phyloP scores from a whole-genome alignment of 1,139 yeast species.

The Blastobotrys aristatus region DNA sequence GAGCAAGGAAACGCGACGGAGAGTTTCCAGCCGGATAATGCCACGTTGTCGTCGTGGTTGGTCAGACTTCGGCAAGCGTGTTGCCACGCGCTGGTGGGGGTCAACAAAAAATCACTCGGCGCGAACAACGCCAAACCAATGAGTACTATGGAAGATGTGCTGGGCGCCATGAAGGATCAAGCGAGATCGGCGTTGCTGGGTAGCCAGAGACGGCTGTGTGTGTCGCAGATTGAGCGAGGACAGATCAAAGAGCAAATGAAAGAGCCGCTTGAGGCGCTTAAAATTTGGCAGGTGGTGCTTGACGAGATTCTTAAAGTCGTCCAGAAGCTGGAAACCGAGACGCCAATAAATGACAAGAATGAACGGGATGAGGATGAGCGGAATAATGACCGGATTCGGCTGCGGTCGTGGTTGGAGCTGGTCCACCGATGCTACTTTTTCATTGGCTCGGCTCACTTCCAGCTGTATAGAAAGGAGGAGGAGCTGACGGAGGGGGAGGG shows the following conservation, averaged over 20 bases:
- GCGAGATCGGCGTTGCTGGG: constrained; percentile 48
- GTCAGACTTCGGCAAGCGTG: constrained; percentile 69
- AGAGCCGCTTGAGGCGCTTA: constrained; percentile 47
- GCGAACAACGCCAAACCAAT: constrained; percentile 22
- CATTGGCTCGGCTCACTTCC: constrained; percentile 76
- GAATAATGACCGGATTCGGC: constrained; percentile 3
- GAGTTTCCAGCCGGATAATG: constrained; percentile 17
- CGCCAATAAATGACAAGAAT: constrained; percentile 16
- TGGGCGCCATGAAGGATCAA: constrained; percentile 54
- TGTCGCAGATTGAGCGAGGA: constrained; percentile 49
- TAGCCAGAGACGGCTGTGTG: constrained; percentile 46
- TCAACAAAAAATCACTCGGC: constrained; percentile 31
- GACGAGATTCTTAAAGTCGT: constrained; percentile 36
- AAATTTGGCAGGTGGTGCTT: constrained; percentile 41
- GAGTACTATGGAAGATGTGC: constrained; percentile 59
- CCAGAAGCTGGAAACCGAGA: constrained; percentile 24
- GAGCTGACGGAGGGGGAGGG: constrained; percentile 8
- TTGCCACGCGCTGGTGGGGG: constrained; percentile 74
- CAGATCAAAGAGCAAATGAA: constrained; percentile 55
- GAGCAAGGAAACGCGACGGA: constrained; percentile 42
- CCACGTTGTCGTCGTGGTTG: constrained; percentile 48
- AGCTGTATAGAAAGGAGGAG: constrained; percentile 37
- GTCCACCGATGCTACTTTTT: constrained; percentile 75
- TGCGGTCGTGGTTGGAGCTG: constrained; percentile 47
- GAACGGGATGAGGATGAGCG: constrained; percentile 31